These are phyloP conservation scores for Sarocladium kiliense DNA, from an alignment of 2,329 filamentous ascomycete genomes.

Conservation along the genomic window DNA sequence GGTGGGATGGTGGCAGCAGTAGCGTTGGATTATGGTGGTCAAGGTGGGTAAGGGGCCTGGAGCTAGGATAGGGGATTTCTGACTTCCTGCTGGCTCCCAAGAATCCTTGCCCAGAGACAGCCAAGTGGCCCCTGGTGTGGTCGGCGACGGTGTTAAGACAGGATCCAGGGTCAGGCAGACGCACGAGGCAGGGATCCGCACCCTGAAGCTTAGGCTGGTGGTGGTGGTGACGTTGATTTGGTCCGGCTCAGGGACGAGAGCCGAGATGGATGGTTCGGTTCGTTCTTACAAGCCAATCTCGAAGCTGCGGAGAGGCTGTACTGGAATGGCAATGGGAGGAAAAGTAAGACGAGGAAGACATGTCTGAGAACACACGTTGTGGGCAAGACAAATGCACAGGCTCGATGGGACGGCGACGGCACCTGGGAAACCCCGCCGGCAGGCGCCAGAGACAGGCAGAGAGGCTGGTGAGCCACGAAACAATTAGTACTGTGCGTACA, in stretches of 20 bases:
- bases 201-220: not conserved
- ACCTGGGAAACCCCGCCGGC: not conserved
- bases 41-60: not conserved
- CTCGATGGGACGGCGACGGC: not conserved
- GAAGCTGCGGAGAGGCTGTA: not conserved
- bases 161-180: not conserved
- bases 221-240: not conserved
- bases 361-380: not conserved
- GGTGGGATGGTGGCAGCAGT: slow-evolving; percentile 6
- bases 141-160: slow-evolving; percentile 5
- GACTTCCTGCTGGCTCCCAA: not conserved
- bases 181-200: slow-evolving; percentile 8
- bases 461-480: not conserved
- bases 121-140: not conserved
- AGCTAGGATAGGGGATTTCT: not conserved
- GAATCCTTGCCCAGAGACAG: not conserved
- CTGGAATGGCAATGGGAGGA: not conserved
- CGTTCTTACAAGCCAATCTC: not conserved
- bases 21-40: slow-evolving; percentile 4
- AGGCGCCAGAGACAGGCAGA: not conserved
- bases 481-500: not conserved
- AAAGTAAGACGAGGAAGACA: not conserved
- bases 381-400: not conserved
- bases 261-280: not conserved
- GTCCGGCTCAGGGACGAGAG: not conserved